Evolutionary conservation across 1,139 yeast species (phyloP).

Genomic region (Magnusiomyces tetraspermus): DNA sequence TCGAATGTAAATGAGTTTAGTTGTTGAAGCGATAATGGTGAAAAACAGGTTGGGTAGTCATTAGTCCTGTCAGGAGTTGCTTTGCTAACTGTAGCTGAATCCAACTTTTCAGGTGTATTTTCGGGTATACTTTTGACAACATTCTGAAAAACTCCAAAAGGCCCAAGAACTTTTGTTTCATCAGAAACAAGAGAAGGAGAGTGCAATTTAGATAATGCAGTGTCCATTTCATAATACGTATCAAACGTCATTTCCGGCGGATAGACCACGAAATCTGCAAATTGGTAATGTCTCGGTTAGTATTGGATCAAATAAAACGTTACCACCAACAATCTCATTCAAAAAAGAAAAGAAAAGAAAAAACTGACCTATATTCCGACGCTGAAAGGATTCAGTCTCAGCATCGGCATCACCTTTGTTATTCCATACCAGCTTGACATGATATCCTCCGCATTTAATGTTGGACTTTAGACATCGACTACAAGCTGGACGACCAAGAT

Average conservation of each 20-base stretch:
- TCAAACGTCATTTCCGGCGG: conserved; percentile 50
- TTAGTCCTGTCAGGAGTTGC: too few species aligned
- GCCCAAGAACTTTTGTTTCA: conserved; percentile 57
- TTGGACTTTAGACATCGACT: conserved; percentile 46
- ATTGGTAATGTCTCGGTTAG: too few species aligned
- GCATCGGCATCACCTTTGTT: conserved; percentile 18
- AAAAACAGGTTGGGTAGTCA: too few species aligned
- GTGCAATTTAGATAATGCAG: conserved; percentile 55
- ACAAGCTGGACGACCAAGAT: conserved; percentile 45
- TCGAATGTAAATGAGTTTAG: too few species aligned
- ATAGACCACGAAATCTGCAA: conserved; percentile 61
- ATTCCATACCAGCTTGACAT: conserved; percentile 72
- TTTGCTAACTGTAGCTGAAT: too few species aligned
- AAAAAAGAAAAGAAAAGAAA: too few species aligned
- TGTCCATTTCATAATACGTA: conserved; percentile 75
- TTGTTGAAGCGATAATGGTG: too few species aligned
- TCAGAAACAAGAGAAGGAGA: conserved; percentile 39
- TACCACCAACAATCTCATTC: too few species aligned
- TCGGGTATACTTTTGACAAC: neutral
- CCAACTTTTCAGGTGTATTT: neutral
- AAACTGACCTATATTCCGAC: conserved; percentile 38
- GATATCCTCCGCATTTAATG: conserved; percentile 70
- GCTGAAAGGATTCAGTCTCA: neutral
- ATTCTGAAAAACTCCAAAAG: conserved; percentile 71
- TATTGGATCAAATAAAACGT: conserved; percentile 49